A percentile compares a stretch with the other conserved stretches of the same genome.
These are phyloP conservation scores for Penicillium psychrosexuale DNA, from an alignment of 2,329 filamentous ascomycete species.

Conservation along the genomic window DNA sequence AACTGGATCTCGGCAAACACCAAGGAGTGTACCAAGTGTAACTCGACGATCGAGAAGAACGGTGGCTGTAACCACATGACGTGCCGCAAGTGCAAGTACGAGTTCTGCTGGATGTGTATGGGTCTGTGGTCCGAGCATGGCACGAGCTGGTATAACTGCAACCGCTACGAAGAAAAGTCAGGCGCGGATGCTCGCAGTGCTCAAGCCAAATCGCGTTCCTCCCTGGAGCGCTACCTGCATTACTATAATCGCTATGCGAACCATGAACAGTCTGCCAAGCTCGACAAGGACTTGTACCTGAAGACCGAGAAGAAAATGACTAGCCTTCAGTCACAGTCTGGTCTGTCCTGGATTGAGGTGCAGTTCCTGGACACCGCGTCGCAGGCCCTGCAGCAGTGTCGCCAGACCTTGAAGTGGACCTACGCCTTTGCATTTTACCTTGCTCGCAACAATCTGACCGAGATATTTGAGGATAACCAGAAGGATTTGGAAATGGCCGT, in stretches of 20 bases:
- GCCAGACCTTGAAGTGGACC: slow-evolving; percentile 99
- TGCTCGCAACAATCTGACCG: slow-evolving; percentile 89
- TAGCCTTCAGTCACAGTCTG: slow-evolving; percentile 85
- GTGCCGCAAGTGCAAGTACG: slow-evolving; percentile 89
- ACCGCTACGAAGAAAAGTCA: slow-evolving; percentile 93
- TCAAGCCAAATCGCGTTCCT: slow-evolving; percentile 85
- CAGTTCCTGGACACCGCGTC: slow-evolving; percentile 94
- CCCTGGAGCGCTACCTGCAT: slow-evolving; percentile 91
- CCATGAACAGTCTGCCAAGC: slow-evolving; percentile 93
- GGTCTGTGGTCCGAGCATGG: slow-evolving; percentile 97
- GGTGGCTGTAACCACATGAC: slow-evolving; percentile 98
- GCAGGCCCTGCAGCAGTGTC: slow-evolving; percentile 88
- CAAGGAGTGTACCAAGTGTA: slow-evolving; percentile 94
- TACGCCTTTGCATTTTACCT: slow-evolving; percentile 98
- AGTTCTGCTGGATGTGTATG: slow-evolving; percentile 99
- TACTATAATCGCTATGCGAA: slow-evolving; percentile 99
- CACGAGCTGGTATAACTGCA: slow-evolving; percentile 99
- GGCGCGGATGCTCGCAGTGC: slow-evolving; percentile 85
- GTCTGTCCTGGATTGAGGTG: slow-evolving; percentile 98
- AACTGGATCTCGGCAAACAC: slow-evolving; percentile 99
- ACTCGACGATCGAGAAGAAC: slow-evolving; percentile 98
- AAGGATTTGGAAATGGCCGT: slow-evolving; percentile 97
- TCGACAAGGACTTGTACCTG: slow-evolving; percentile 91
- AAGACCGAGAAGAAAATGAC: slow-evolving; percentile 99
- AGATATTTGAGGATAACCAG: slow-evolving; percentile 98